These are phyloP conservation scores for Corymbia citriodora DNA, from an alignment of 441 rosid species.

Conservation along the genomic window DNA sequence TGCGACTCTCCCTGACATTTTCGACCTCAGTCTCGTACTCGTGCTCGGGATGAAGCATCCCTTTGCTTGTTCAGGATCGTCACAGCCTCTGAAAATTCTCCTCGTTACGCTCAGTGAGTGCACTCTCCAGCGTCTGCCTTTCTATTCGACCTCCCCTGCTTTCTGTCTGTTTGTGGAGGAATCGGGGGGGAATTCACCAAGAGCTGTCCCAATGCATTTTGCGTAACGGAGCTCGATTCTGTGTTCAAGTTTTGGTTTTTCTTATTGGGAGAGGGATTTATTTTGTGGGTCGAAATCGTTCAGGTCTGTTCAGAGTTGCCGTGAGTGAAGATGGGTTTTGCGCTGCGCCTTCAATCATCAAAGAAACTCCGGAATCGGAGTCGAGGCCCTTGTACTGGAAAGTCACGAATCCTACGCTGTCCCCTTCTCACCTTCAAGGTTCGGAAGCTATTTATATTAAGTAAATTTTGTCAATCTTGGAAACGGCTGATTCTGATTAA, in stretches of 20 bases:
- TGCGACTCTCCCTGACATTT: not conserved
- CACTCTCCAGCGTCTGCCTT: not conserved
- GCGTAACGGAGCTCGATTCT: not conserved
- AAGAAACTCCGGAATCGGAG: conserved; percentile 17
- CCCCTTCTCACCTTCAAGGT: conserved; percentile 87
- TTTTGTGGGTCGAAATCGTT: not conserved
- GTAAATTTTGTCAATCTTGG: not conserved
- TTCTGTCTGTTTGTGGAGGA: not conserved
- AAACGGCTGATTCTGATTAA: not conserved
- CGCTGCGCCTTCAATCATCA: conserved; percentile 41
- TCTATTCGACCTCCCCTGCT: not conserved
- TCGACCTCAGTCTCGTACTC: not conserved
- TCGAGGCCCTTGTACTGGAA: conserved; percentile 67
- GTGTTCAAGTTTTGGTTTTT: not conserved
- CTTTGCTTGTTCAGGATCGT: not conserved
- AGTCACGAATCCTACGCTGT: conserved; percentile 75
- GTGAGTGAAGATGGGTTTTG: conserved; percentile 60
- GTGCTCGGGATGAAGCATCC: not conserved
- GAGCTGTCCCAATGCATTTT: not conserved
- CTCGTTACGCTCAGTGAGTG: conserved; percentile 1
- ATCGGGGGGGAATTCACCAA: not conserved
- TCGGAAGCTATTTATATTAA: not conserved
- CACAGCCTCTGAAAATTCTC: not conserved
- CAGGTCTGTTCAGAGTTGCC: conserved; percentile 35
- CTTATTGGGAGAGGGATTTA: not conserved